phyloP scores from a whole-genome alignment of 306 rosid species.

The Lotus japonicus region DNA sequence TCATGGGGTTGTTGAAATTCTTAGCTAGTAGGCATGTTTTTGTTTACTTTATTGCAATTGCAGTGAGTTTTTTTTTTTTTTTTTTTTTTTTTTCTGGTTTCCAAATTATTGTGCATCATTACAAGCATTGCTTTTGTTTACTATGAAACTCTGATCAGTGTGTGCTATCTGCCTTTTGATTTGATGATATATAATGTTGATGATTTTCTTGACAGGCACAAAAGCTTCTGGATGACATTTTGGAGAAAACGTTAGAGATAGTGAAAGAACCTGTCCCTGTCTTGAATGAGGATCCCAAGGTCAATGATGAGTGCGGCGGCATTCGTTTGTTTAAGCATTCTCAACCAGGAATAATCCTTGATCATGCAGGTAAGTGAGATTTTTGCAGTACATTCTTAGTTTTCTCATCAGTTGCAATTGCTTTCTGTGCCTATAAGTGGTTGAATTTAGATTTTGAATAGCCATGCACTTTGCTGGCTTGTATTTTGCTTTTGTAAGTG shows the following conservation, averaged over 20 bases:
- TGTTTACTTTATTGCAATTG: neutral
- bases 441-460: constrained; percentile 17
- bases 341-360: constrained; percentile 64
- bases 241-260: constrained; percentile 61
- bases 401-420: neutral
- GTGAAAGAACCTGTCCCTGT: constrained; percentile 37
- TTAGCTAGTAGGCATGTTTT: neutral
- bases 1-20: neutral
- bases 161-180: neutral
- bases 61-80: neutral
- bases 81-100: neutral
- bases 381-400: constrained; percentile 12
- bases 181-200: constrained; percentile 14
- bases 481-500: constrained; percentile 9
- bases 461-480: constrained; percentile 6
- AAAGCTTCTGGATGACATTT: constrained; percentile 59
- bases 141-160: neutral
- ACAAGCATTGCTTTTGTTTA: neutral
- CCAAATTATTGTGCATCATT: constrained; percentile 10
- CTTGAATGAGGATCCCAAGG: constrained; percentile 35
- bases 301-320: constrained; percentile 35
- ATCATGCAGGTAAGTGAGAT: constrained; percentile 49
- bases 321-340: constrained; percentile 79
- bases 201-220: constrained; percentile 54
- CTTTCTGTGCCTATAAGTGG: constrained; percentile 1